A percentile compares a stretch with the other conserved stretches of the same genome.
Conservation (phyloP, 2,329 filamentous ascomycete genomes). For the Elsinoe australis region DNA sequence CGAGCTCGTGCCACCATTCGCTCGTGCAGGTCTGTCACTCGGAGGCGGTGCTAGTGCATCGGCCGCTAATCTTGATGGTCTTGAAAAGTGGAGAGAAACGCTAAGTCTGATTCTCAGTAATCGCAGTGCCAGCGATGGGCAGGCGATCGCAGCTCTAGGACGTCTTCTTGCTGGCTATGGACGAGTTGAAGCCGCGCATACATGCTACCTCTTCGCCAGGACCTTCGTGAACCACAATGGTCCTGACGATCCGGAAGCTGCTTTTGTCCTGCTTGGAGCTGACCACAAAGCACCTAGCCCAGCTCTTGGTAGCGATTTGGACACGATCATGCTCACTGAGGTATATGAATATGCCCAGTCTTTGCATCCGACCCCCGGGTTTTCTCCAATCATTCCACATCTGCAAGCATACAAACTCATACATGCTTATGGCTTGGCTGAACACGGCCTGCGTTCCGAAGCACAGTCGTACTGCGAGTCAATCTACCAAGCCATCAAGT, state of each 20-base stretch:
- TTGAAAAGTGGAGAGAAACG: slow-evolving; percentile 93
- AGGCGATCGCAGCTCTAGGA: slow-evolving; percentile 71
- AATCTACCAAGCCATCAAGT: slow-evolving; percentile 65
- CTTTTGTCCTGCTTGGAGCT: slow-evolving; percentile 76
- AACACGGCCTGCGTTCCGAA: slow-evolving; percentile 72
- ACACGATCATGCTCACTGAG: slow-evolving; percentile 88
- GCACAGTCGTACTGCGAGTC: slow-evolving; percentile 87
- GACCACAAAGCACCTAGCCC: slow-evolving; percentile 67
- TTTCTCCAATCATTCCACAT: slow-evolving; percentile 57
- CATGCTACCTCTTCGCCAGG: slow-evolving; percentile 85
- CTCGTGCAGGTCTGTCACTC: slow-evolving; percentile 84
- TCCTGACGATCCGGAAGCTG: slow-evolving; percentile 67
- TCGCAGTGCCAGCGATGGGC: slow-evolving; percentile 68
- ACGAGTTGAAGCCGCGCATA: slow-evolving; percentile 81
- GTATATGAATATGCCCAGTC: slow-evolving; percentile 86
- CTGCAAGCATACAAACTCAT: slow-evolving; percentile 86
- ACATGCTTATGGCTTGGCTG: slow-evolving; percentile 75
- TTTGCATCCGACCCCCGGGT: slow-evolving; percentile 51
- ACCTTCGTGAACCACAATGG: slow-evolving; percentile 66
- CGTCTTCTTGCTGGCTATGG: slow-evolving; percentile 78
- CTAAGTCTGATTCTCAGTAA: slow-evolving; percentile 80
- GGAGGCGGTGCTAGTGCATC: slow-evolving; percentile 63
- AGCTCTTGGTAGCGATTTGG: slow-evolving; percentile 69
- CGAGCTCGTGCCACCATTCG: slow-evolving; percentile 87
- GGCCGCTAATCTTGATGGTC: slow-evolving; percentile 63